Evolutionary conservation across 2,329 filamentous ascomycete genomes (phyloP).

Genomic region (Sclerotinia nivalis): DNA sequence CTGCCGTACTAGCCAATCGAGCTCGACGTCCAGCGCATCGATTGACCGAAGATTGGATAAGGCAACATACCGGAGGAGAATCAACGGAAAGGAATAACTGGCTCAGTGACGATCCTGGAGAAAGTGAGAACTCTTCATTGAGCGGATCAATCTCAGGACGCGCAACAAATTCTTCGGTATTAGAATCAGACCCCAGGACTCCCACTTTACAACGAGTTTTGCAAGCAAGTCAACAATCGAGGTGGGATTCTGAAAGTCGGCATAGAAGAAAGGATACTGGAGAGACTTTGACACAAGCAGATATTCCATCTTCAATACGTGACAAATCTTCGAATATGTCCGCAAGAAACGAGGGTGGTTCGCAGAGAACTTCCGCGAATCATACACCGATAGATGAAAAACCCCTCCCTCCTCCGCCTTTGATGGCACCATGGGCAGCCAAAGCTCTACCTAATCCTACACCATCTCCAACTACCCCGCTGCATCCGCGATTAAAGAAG

Average conservation of each 20-base stretch:
- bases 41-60: conserved; percentile 83
- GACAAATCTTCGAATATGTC: conserved; percentile 30
- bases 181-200: conserved; percentile 38
- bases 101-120: conserved; percentile 75
- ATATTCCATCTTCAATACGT: conserved; percentile 32
- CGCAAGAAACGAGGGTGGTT: conserved; percentile 29
- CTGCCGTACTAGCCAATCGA: conserved; percentile 63
- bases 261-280: conserved; percentile 41
- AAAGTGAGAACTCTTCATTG: conserved; percentile 74
- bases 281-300: conserved; percentile 40
- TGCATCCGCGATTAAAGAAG: conserved; percentile 64
- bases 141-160: conserved; percentile 62
- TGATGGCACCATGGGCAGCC: conserved; percentile 30
- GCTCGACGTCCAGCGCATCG: conserved; percentile 60
- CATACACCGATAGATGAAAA: conserved; percentile 43
- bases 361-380: conserved; percentile 29
- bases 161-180: conserved; percentile 48
- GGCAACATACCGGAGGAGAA: conserved; percentile 73
- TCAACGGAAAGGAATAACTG: conserved; percentile 73
- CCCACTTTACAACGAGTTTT: conserved; percentile 40
- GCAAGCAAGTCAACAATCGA: conserved; percentile 30
- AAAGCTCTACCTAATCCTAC: conserved; percentile 27
- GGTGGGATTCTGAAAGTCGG: conserved; percentile 26
- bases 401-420: conserved; percentile 42
- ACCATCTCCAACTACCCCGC: conserved; percentile 39